Evolutionary conservation across 2,329 filamentous ascomycete species (phyloP).

Genomic region (Nemania diffusa): DNA sequence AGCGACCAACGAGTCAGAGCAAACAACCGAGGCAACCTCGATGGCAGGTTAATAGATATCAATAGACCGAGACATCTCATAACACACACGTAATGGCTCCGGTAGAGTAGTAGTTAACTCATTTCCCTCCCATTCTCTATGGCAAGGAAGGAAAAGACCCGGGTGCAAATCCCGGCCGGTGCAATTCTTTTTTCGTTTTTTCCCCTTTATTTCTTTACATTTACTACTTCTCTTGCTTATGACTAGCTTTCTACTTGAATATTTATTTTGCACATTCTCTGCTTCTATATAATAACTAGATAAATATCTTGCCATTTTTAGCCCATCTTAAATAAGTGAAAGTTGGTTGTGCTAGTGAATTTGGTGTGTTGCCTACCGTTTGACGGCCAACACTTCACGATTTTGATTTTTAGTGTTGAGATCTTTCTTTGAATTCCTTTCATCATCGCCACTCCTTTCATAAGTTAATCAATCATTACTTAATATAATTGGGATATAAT

Average conservation of each 20-base stretch:
- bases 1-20: not conserved
- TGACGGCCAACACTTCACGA: not conserved
- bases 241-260: not conserved
- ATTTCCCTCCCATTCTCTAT: conserved; percentile 41
- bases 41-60: conserved; percentile 15
- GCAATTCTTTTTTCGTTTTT: conserved; percentile 36
- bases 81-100: conserved; percentile 26
- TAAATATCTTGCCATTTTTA: not conserved
- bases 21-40: not conserved
- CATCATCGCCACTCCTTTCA: not conserved
- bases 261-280: not conserved
- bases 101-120: conserved; percentile 48
- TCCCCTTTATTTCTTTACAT: not conserved
- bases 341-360: too few species aligned
- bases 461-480: not conserved
- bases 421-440: not conserved
- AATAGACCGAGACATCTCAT: not conserved
- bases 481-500: not conserved
- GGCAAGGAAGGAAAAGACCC: conserved; percentile 43
- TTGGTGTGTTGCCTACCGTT: not conserved
- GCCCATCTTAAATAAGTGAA: not conserved
- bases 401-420: not conserved
- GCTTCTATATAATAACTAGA: not conserved
- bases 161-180: conserved; percentile 49
- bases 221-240: not conserved